phyloP scores from a whole-genome alignment of 106 monocot genomes.

The Vanilla planifolia region DNA sequence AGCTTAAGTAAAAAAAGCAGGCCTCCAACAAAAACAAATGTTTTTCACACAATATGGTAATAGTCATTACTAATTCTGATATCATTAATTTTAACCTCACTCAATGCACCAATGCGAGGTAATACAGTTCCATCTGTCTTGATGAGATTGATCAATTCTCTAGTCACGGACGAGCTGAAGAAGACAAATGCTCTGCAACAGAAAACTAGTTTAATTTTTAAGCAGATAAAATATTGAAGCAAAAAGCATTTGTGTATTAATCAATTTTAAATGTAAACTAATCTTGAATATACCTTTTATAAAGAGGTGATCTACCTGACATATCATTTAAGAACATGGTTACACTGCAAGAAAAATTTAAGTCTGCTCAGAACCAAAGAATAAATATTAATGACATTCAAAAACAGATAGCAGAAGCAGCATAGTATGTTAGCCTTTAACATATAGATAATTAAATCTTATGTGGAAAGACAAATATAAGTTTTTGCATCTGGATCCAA shows the following conservation, averaged over 20 bases:
- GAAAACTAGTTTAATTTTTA: conserved; percentile 7
- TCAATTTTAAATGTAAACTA: background rate
- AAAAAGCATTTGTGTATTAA: too few species aligned
- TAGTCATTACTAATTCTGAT: too few species aligned
- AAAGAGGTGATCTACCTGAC: conserved; percentile 86
- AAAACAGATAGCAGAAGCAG: too few species aligned
- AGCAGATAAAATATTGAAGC: background rate
- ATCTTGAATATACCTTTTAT: conserved; percentile 57
- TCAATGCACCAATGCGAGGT: conserved; percentile 84
- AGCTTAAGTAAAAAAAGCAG: conserved; percentile 1
- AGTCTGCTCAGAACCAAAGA: conserved; percentile 5
- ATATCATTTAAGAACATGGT: conserved; percentile 81
- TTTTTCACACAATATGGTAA: background rate
- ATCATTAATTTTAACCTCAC: conserved; percentile 83
- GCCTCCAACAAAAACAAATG: background rate
- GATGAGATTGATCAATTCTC: conserved; percentile 63
- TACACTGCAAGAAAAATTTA: conserved; percentile 49
- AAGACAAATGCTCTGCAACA: conserved; percentile 85
- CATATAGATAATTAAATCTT: too few species aligned
- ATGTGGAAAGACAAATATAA: too few species aligned
- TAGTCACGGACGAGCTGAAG: conserved; percentile 82
- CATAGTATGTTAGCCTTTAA: too few species aligned
- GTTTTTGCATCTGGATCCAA: too few species aligned
- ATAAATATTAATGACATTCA: background rate
- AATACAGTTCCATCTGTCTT: conserved; percentile 72